These are phyloP conservation scores for Lepiota subincarnata DNA, from an alignment of 768 basidiomycete species.

Conservation along the genomic window DNA sequence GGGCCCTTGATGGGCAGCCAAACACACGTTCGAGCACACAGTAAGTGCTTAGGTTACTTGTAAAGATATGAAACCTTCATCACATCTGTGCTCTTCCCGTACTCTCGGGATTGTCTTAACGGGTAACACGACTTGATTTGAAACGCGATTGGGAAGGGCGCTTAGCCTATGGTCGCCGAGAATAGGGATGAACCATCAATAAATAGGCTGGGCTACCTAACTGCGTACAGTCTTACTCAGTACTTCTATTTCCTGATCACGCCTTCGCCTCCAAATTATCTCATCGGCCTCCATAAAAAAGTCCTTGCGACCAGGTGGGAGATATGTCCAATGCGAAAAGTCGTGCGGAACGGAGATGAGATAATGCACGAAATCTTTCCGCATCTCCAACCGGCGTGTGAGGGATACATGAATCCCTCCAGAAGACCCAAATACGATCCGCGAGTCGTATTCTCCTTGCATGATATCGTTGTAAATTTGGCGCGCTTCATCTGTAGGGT, in stretches of 20 bases:
- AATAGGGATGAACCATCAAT: too few relatives aligned
- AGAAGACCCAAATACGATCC: slow-evolving; percentile 8
- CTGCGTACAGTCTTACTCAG: too few relatives aligned
- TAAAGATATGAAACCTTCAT: too few relatives aligned
- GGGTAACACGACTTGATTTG: too few relatives aligned
- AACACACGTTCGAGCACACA: too few relatives aligned
- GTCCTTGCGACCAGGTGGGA: slow-evolving; percentile 1
- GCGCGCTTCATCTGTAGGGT: not conserved
- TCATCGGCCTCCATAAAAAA: slow-evolving; percentile 10
- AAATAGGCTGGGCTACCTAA: too few relatives aligned
- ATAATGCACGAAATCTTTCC: not conserved
- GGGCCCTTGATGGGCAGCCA: too few relatives aligned
- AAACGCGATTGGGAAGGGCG: too few relatives aligned
- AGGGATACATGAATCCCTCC: not conserved
- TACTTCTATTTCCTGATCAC: not conserved
- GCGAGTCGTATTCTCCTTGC: slow-evolving; percentile 1
- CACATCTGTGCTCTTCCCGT: too few relatives aligned
- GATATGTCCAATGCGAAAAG: slow-evolving; percentile 4
- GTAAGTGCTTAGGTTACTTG: too few relatives aligned
- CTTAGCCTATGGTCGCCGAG: too few relatives aligned
- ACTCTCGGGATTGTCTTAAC: too few relatives aligned
- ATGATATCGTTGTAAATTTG: not conserved
- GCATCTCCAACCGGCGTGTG: not conserved
- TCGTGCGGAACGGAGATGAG: slow-evolving; percentile 5
- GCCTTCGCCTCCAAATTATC: not conserved